Base-by-base conservation (phyloP, 768 basidiomycete genomes). In the Termitomyces bulborhizus region DNA sequence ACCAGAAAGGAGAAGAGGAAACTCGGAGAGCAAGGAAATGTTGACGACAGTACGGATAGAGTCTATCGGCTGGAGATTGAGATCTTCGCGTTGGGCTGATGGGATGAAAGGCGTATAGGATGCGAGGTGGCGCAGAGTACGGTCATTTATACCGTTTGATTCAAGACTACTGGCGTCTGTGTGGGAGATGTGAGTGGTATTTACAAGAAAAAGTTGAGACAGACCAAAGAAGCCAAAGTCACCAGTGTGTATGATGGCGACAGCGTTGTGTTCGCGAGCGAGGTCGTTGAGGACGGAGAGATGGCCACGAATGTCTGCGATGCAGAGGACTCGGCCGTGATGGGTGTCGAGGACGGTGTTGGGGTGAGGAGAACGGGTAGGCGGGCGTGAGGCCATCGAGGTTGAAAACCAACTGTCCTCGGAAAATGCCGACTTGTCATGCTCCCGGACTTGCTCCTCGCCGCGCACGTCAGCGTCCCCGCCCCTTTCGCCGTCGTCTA, bases 191-290 rank as follows among this genome's bases (percentile, higher is more conserved):
- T 54, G 26, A 54, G 50, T 21, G 27, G 50, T 18, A 51, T 46
- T 18, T 52, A 42, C n/a, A 26, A 16, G 12, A 12, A n/a, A 6
- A 0, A 54, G 3, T 51, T 27, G 48, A 40, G 24, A 69, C 79
- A 59, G 61, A 86, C 91, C 93, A 70, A 96, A 97, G 74, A 99
- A 97, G 56, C 97, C 97, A 83, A 98, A 98, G 75, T 99, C 97
- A 51, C 97, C 97, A 0, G 95, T 96, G 68, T 98, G 96, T 56
- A 99, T 90, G 68, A 98, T 86, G 16, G 94, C 96, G 56, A 86
- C 82, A 24, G 94, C 97, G 65, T 90, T 88, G 55, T 84, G 84
- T 62, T 97, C 93, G 45, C 86, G 75, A 16, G 95, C 95, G 52
- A 97, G 83, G 70, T 91, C 84, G 69, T 98, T 98, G 66, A 99